These are phyloP conservation scores for Cudoniella acicularis DNA, from an alignment of 495 filamentous ascomycete genomes.

Conservation along the genomic window DNA sequence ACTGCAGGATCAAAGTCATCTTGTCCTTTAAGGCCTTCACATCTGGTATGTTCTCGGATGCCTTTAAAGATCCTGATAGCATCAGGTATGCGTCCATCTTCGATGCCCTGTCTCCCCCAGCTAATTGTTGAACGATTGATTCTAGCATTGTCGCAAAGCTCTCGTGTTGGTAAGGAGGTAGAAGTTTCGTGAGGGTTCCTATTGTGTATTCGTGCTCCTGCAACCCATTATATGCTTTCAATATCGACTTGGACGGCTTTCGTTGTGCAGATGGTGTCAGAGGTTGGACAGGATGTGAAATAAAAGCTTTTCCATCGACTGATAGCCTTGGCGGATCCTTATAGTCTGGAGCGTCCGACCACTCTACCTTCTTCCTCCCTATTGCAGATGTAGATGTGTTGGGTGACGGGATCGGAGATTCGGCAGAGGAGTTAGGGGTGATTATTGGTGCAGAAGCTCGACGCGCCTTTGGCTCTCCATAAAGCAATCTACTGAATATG, in stretches of 20 bases:
- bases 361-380: slow-evolving; percentile 71
- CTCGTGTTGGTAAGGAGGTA: slow-evolving; percentile 32
- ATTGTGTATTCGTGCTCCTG: slow-evolving; percentile 33
- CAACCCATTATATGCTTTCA: slow-evolving; percentile 59
- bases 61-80: slow-evolving; percentile 68
- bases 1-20: slow-evolving; percentile 68
- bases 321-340: slow-evolving; percentile 53
- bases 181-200: slow-evolving; percentile 30
- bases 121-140: slow-evolving; percentile 74
- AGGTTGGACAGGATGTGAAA: slow-evolving; percentile 40
- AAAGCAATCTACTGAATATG: slow-evolving; percentile 6
- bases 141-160: slow-evolving; percentile 74
- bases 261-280: slow-evolving; percentile 58
- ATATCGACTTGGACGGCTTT: slow-evolving; percentile 78
- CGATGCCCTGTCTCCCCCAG: slow-evolving; percentile 59
- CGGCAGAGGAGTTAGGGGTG: slow-evolving; percentile 41
- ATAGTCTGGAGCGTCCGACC: slow-evolving; percentile 70
- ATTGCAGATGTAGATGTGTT: slow-evolving; percentile 52
- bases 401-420: slow-evolving; percentile 35
- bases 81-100: slow-evolving; percentile 84
- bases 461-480: not conserved
- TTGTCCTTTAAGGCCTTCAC: slow-evolving; percentile 68
- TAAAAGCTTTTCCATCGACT: slow-evolving; percentile 15
- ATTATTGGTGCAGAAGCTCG: slow-evolving; percentile 26
- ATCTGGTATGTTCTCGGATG: slow-evolving; percentile 73